phyloP scores from a whole-genome alignment of 768 basidiomycete genomes.

The Mycena chlorophos region DNA sequence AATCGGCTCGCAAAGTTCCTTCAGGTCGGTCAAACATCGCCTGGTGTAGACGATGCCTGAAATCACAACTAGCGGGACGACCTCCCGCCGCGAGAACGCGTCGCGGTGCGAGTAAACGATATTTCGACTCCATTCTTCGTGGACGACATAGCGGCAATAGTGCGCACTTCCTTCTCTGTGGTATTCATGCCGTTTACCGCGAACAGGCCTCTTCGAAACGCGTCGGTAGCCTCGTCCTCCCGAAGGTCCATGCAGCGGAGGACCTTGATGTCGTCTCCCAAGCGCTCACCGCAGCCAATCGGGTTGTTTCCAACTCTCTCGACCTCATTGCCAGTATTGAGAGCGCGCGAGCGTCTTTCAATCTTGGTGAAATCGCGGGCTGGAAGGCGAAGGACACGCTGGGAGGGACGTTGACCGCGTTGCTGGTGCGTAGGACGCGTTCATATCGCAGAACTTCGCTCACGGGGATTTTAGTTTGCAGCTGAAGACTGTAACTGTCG shows the following conservation, averaged over 20 bases:
- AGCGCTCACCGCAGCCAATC: slow-evolving; percentile 38
- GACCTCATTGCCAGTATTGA: slow-evolving; percentile 82
- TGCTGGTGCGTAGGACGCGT: slow-evolving; percentile 51
- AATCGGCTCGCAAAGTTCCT: slow-evolving; percentile 56
- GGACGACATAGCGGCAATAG: slow-evolving; percentile 63
- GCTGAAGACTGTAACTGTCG: slow-evolving; percentile 82
- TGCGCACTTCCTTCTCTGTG: slow-evolving; percentile 27
- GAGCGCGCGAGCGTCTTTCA: slow-evolving; percentile 71
- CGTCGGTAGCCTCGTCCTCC: slow-evolving; percentile 73
- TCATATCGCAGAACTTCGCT: not conserved
- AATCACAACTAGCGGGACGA: slow-evolving; percentile 26
- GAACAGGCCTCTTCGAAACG: slow-evolving; percentile 44
- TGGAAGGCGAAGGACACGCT: slow-evolving; percentile 56
- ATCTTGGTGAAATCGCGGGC: slow-evolving; percentile 66
- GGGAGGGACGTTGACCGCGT: slow-evolving; percentile 59
- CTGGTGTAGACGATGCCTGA: not conserved
- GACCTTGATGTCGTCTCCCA: slow-evolving; percentile 66
- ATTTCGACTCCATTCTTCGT: slow-evolving; percentile 64
- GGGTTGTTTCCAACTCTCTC: slow-evolving; percentile 35
- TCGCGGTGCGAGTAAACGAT: slow-evolving; percentile 74
- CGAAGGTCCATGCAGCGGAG: slow-evolving; percentile 73
- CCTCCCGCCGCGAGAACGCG: slow-evolving; percentile 46
- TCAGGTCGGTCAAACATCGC: slow-evolving; percentile 37
- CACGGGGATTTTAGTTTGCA: slow-evolving; percentile 63
- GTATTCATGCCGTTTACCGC: not conserved